Evolutionary conservation across 495 filamentous ascomycete species (phyloP), one percentile per base, ranked within the genome.

Genomic region (Tetracladium setigerum): DNA sequence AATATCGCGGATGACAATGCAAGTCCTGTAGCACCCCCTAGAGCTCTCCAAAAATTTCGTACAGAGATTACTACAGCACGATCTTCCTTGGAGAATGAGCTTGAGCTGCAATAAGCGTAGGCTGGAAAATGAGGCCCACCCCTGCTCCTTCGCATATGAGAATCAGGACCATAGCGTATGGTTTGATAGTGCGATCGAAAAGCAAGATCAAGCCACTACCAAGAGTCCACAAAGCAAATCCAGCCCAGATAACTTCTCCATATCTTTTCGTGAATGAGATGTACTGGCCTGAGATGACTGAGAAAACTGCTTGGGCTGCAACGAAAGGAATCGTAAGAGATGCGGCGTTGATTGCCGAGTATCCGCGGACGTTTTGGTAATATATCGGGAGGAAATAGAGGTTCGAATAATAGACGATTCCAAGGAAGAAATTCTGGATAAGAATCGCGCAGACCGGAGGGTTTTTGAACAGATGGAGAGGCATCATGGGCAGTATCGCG

Each of bases 21-120:
- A 2, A 84, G 69, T 1, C 81, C 80, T 32, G 73, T 69, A 7
- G 78, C 68, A 12, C 78, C 79, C 8, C 80, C 80, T 9, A 80
- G 62, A 27, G 72, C 74, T 15, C 80, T 73, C 54, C 83, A 70
- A 59, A 83, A 81, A 53, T 84, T 84, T 5, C 80, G 72, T 46
- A 78, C 69, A 10, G 72, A 73, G 19, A 79, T 82, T 7, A 78
- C 70, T 1, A 83, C 72, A 0, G 81, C 81, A 37, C 79, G 67
- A 40, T 84, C 76, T 1, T 70, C 38, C 78, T 74, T 12, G 64
- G 68, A 32, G 67, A 77, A 55, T 82, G 77, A 9, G 81, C 77
- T 58, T 83, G 79, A 16, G 79, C 58, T 8, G 80, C 80, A n/a
- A 84, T 73, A 0, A 84, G 63, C 18, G 57, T 61, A 55, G 79